Percentiles rank a stretch among this genome's conserved stretches.
phyloP scores from a whole-genome alignment of 2,329 filamentous ascomycete genomes.

The Hypoxylon sp. region DNA sequence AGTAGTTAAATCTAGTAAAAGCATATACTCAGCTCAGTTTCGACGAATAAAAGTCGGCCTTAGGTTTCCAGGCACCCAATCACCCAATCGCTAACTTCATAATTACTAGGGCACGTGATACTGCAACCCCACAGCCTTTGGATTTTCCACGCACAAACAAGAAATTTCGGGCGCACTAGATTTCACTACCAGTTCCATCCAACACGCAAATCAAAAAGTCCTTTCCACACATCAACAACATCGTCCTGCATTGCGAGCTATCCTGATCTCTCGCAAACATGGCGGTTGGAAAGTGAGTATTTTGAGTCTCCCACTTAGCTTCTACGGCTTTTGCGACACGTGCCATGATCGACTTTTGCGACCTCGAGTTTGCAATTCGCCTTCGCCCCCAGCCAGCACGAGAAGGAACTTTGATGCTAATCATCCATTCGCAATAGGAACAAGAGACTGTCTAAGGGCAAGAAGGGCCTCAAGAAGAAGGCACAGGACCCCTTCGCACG shows the following conservation, averaged over 20 bases:
- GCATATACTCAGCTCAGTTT: neutral
- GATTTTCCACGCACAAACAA: slow-evolving; percentile 48
- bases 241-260: slow-evolving; percentile 52
- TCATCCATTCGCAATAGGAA: slow-evolving; percentile 71
- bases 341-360: slow-evolving; percentile 32
- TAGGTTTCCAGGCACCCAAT: neutral
- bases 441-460: slow-evolving; percentile 99
- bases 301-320: slow-evolving; percentile 32
- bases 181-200: slow-evolving; percentile 48
- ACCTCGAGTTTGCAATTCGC: slow-evolving; percentile 30
- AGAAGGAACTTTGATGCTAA: slow-evolving; percentile 45
- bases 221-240: slow-evolving; percentile 47
- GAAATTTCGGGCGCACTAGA: slow-evolving; percentile 50
- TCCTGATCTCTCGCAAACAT: slow-evolving; percentile 72
- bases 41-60: neutral
- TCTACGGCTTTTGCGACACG: slow-evolving; percentile 28
- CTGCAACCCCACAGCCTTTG: slow-evolving; percentile 19
- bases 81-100: slow-evolving; percentile 10
- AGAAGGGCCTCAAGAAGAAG: slow-evolving; percentile 99
- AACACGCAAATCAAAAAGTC: slow-evolving; percentile 47
- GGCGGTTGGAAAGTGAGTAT: slow-evolving; percentile 82
- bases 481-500: slow-evolving; percentile 96
- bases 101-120: slow-evolving; percentile 40
- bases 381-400: slow-evolving; percentile 30
- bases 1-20: neutral